Evolutionary conservation across 176 grass and related monocot genomes (phyloP).

Genomic region (Hordeum marinum): DNA sequence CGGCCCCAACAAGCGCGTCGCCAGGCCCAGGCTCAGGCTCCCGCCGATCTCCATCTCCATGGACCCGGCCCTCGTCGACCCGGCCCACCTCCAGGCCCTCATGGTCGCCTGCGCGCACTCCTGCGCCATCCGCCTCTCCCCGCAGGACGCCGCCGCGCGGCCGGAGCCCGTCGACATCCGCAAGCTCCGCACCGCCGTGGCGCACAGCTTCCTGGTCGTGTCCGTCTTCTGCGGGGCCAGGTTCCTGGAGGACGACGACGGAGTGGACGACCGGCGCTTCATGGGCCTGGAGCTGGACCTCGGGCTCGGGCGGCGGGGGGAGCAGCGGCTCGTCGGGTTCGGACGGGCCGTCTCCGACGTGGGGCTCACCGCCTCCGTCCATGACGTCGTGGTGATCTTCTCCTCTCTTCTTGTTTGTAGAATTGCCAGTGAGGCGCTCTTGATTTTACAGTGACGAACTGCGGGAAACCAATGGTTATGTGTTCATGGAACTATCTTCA

Average conservation of each 20-base stretch:
- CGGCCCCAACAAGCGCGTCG: neutral
- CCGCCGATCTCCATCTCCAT: slow-evolving; percentile 80
- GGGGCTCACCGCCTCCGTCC: slow-evolving; percentile 80
- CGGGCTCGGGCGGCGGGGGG: neutral
- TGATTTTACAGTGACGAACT: neutral
- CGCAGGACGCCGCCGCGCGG: neutral
- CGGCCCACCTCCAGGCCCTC: slow-evolving; percentile 61
- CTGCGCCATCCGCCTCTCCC: slow-evolving; percentile 49
- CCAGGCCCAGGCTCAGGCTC: slow-evolving; percentile 6
- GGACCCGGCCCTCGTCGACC: slow-evolving; percentile 49
- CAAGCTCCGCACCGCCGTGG: slow-evolving; percentile 63
- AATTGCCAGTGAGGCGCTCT: neutral
- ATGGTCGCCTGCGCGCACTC: slow-evolving; percentile 61
- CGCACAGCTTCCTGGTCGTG: slow-evolving; percentile 70
- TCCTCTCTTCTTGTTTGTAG: slow-evolving; percentile 14
- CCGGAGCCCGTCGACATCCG: slow-evolving; percentile 38
- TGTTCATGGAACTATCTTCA: slow-evolving; percentile 56
- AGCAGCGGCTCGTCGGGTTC: slow-evolving; percentile 61
- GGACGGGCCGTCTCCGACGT: slow-evolving; percentile 78
- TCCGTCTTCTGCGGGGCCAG: slow-evolving; percentile 59
- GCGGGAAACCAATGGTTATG: neutral
- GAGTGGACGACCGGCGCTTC: slow-evolving; percentile 17
- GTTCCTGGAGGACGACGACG: slow-evolving; percentile 28
- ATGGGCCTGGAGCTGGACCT: slow-evolving; percentile 25
- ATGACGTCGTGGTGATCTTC: slow-evolving; percentile 78